Conservation (phyloP, 345 rosid species). For the Syzygium jambos region DNA sequence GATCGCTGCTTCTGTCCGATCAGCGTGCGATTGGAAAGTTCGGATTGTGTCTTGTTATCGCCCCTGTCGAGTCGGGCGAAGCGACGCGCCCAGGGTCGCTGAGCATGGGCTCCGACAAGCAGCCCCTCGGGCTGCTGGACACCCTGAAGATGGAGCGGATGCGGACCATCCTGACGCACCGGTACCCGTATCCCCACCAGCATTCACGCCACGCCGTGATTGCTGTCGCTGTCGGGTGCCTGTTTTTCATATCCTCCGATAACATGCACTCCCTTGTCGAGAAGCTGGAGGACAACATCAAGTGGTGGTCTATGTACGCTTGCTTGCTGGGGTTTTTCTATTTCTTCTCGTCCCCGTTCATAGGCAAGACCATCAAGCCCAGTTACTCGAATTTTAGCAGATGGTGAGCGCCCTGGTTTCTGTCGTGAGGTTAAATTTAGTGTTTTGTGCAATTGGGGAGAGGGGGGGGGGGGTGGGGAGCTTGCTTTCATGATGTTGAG, state of each 20-base stretch:
- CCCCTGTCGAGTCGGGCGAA: neutral
- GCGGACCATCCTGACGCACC: conserved; percentile 74
- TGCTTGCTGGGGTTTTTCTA: conserved; percentile 98
- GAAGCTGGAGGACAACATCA: conserved; percentile 73
- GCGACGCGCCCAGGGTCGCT: neutral
- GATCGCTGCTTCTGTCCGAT: neutral
- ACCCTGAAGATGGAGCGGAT: conserved; percentile 77
- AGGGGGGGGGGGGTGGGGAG: neutral
- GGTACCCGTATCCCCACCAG: conserved; percentile 93
- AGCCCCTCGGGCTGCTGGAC: conserved; percentile 34
- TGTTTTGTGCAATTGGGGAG: neutral
- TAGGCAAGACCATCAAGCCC: conserved; percentile 91
- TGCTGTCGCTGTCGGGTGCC: conserved; percentile 87
- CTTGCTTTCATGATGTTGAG: neutral
- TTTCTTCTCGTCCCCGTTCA: conserved; percentile 95
- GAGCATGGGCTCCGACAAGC: conserved; percentile 50
- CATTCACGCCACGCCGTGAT: conserved; percentile 96
- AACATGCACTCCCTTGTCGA: conserved; percentile 94
- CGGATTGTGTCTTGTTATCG: too few relatives aligned
- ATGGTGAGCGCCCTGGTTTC: conserved; percentile 32
- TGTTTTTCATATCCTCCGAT: conserved; percentile 91
- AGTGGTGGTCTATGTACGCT: conserved; percentile 99
- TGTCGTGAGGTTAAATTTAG: neutral
- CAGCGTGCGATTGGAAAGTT: neutral
- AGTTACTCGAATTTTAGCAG: conserved; percentile 95